These are phyloP conservation scores for Fusarium sp. DNA, from an alignment of 2,329 filamentous ascomycete species.

Conservation along the genomic window DNA sequence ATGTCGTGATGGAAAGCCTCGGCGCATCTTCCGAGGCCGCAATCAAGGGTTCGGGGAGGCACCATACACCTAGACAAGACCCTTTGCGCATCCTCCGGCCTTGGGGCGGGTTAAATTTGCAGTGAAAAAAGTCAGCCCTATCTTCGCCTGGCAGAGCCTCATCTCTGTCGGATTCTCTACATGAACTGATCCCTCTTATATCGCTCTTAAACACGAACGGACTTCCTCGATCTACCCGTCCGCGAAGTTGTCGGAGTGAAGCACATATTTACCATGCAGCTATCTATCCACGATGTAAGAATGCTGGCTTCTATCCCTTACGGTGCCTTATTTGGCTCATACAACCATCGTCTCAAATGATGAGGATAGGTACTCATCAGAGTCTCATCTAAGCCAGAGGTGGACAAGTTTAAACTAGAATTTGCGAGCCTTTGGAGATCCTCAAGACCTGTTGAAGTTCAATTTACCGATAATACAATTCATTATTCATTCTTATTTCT, in stretches of 20 bases:
- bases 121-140: background rate
- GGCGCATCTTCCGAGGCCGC: background rate
- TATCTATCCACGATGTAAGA: background rate
- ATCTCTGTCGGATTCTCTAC: background rate
- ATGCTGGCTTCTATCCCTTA: background rate
- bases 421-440: background rate
- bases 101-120: background rate
- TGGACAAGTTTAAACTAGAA: background rate
- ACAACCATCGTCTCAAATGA: background rate
- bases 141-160: background rate
- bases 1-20: too few relatives aligned
- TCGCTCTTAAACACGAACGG: background rate
- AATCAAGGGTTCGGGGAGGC: too few relatives aligned
- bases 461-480: background rate
- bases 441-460: fast-evolving
- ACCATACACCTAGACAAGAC: too few relatives aligned
- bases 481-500: background rate
- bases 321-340: background rate
- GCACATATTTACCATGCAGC: background rate
- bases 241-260: background rate
- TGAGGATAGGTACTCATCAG: background rate
- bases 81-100: background rate
- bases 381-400: background rate
- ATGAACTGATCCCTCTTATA: background rate
- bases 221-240: background rate